Conservation (phyloP, 441 rosid genomes). For the Erysimum pusillum region DNA sequence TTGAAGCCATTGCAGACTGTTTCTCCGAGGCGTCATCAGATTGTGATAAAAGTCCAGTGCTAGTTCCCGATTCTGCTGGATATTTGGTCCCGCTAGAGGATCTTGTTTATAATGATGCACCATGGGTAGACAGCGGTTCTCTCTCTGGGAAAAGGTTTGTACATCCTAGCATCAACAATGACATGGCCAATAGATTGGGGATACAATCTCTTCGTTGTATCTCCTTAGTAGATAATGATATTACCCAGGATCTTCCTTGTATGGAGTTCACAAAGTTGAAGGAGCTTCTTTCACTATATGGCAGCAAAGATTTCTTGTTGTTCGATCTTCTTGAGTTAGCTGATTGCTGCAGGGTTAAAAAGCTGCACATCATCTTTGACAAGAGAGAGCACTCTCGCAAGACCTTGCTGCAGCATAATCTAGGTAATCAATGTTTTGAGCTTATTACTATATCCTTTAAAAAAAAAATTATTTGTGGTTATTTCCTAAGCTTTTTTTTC, state of each 20-base stretch:
- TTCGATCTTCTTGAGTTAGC: constrained; percentile 98
- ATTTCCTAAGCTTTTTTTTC: constrained; percentile 24
- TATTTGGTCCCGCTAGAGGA: constrained; percentile 69
- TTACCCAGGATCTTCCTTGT: constrained; percentile 93
- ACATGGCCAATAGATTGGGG: constrained; percentile 87
- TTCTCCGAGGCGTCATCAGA: constrained; percentile 61
- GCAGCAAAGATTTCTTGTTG: constrained; percentile 83
- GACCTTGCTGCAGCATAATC: constrained; percentile 92
- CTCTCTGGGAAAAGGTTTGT: constrained; percentile 80
- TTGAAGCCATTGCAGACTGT: constrained; percentile 91
- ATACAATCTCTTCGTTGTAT: constrained; percentile 90
- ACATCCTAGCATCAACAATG: constrained; percentile 86
- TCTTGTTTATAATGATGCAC: constrained; percentile 97
- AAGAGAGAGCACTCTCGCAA: constrained; percentile 92
- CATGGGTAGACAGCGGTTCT: constrained; percentile 90
- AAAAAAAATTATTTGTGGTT: constrained; percentile 27
- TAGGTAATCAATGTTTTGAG: constrained; percentile 62
- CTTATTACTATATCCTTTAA: constrained; percentile 13
- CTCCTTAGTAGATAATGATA: constrained; percentile 85
- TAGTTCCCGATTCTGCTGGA: constrained; percentile 86
- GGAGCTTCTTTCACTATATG: constrained; percentile 82
- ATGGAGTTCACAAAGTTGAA: constrained; percentile 86
- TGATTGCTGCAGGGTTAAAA: constrained; percentile 94
- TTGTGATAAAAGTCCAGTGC: constrained; percentile 65
- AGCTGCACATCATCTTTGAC: constrained; percentile 85